Evolutionary conservation across 148 eudicot genomes (phyloP).

Genomic region (Chenopodium album): DNA sequence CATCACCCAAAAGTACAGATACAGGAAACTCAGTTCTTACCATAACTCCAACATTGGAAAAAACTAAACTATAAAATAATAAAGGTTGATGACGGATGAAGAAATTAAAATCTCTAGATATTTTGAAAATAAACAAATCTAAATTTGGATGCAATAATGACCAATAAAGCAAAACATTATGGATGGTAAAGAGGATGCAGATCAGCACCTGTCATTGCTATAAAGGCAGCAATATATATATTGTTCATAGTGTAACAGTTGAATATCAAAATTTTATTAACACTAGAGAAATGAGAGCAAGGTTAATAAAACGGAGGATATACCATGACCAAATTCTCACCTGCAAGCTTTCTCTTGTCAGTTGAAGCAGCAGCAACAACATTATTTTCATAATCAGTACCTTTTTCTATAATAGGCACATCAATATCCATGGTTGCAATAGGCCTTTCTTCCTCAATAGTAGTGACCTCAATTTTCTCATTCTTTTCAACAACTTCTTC

Average conservation of each 20-base stretch:
- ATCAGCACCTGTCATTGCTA: not conserved
- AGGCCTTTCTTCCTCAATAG: conserved; percentile 41
- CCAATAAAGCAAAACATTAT: not conserved
- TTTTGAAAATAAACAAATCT: not conserved
- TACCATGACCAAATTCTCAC: conserved; percentile 36
- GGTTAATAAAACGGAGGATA: not conserved
- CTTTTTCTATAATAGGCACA: conserved; percentile 36
- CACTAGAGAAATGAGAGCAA: not conserved
- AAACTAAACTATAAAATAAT: no score
- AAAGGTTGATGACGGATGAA: no score
- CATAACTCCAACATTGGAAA: not conserved
- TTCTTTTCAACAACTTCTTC: conserved; percentile 45
- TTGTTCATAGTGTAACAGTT: not conserved
- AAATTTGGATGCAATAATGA: not conserved
- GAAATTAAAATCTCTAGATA: not conserved
- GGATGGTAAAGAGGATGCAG: not conserved
- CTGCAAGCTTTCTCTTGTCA: conserved; percentile 77
- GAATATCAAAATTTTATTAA: not conserved
- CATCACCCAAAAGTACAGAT: not conserved
- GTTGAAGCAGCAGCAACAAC: conserved; percentile 38
- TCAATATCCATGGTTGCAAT: conserved; percentile 52
- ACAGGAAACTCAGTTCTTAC: not conserved
- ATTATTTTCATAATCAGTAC: conserved; percentile 36
- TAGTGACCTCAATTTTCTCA: conserved; percentile 44
- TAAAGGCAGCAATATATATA: not conserved